Conservation (phyloP, 2,329 filamentous ascomycete genomes). For the Cladosporium sp. region DNA sequence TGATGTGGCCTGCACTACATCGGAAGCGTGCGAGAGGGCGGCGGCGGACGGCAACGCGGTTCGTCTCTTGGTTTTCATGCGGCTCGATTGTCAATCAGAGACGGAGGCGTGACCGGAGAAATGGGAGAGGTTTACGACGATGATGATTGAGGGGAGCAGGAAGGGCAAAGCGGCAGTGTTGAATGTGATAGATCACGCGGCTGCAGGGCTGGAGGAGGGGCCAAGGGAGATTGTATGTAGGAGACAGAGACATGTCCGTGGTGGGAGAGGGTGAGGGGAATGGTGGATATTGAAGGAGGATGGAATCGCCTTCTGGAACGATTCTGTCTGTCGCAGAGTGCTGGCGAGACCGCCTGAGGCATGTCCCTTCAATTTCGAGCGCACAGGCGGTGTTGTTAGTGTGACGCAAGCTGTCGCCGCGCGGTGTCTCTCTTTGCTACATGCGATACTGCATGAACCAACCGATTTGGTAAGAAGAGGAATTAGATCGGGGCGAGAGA, state of each 20-base stretch:
- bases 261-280: not conserved
- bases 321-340: constrained; percentile 6
- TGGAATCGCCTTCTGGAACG: constrained; percentile 4
- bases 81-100: not conserved
- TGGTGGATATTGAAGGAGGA: constrained; percentile 4
- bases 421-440: too few species aligned
- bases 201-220: not conserved
- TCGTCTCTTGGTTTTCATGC: too few species aligned
- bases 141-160: too few species aligned
- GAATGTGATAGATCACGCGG: constrained; percentile 6
- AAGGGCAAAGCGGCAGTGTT: too few species aligned
- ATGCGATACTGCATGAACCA: too few species aligned
- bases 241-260: not conserved
- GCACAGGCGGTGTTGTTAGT: constrained; percentile 8
- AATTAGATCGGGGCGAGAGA: too few species aligned
- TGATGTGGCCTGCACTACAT: constrained; percentile 1
- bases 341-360: not conserved
- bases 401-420: constrained; percentile 12
- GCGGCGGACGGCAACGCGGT: not conserved
- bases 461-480: too few species aligned
- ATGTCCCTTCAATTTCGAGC: constrained; percentile 3
- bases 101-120: too few species aligned
- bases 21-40: not conserved
- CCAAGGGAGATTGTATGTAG: not conserved
- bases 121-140: too few species aligned